phyloP scores from a whole-genome alignment of 1,284 basidiomycete species.

The Tilletia walkeri region DNA sequence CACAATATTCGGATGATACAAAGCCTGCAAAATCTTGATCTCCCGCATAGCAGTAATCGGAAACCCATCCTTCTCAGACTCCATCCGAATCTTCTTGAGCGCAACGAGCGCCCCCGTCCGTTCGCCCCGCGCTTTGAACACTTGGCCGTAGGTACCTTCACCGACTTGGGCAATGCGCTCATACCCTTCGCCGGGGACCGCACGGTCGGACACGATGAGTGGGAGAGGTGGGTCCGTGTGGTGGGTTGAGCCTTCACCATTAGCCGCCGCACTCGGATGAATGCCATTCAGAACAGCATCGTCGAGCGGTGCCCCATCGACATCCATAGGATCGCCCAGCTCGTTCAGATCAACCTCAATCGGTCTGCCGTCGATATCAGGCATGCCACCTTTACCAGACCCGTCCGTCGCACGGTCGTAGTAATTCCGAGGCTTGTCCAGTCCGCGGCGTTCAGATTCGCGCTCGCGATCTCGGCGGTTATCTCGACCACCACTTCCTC shows the following conservation, averaged over 20 bases:
- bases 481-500: conserved; percentile 9
- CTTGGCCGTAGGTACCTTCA: conserved; percentile 98
- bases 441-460: background rate
- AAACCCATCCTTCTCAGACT: conserved; percentile 94
- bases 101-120: conserved; percentile 76
- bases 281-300: background rate
- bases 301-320: conserved; percentile 9
- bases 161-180: conserved; percentile 89
- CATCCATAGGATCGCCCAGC: background rate
- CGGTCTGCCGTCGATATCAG: conserved; percentile 1
- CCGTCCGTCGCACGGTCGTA: background rate
- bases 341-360: background rate
- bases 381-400: background rate
- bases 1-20: conserved; percentile 86
- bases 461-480: background rate
- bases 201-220: conserved; percentile 20
- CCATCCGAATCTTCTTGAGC: conserved; percentile 96
- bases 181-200: conserved; percentile 64
- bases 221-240: background rate
- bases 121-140: conserved; percentile 91
- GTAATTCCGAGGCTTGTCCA: background rate
- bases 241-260: background rate
- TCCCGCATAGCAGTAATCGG: conserved; percentile 98
- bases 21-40: conserved; percentile 90
- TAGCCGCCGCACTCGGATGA: background rate